Evolutionary conservation across 805 yeast species (phyloP), one percentile per base, ranked within the genome.

Genomic region (Wickerhamomyces subpelliculosus): DNA sequence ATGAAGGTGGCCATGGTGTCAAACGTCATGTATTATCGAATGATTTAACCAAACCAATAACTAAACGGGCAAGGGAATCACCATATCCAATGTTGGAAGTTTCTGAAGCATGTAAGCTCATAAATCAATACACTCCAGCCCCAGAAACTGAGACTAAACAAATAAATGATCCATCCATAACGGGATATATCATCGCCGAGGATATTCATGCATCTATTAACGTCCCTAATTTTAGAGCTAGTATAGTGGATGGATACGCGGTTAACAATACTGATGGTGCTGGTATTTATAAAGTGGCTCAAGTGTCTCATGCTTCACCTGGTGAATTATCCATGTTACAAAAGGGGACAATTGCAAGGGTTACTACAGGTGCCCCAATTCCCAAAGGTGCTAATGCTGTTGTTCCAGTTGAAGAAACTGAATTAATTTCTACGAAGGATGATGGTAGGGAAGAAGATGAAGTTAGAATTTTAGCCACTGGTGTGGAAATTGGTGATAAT

Each of bases 221-320:
- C 37, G 73, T 72, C 11, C 79, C 79, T 0, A 58, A 62, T 14
- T 73, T 70, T 52, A 48, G 72, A n/a, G 77, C 80, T 3, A 67
- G 75, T 40, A 70, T 73, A 21, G 78, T 73, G 4, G 80, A 73
- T 46, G 80, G 80, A 0, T 73, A 73, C 44, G 78, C 79, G 2
- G 73, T 72, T 1, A 40, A 57, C 5, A 62, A 63, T 40, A 37
- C 61, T 0, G 76, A 69, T 45, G 70, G 75, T 9, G 69, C 75
- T 0, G 75, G 72, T 1, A 47, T 51, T 0, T 67, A 65, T 38
- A 65, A 66, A 0, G 65, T 73, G 6, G 64, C 60, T 0, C 42
- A 59, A 3, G 54, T 67, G 6, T 64, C 73, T 2, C 73, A 67
- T 51, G 75, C 75, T 14, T 51, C 64, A 4, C 54, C 65, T 5